Conservation (phyloP, 1,284 basidiomycete genomes). For the Cryptococcus hybrid region DNA sequence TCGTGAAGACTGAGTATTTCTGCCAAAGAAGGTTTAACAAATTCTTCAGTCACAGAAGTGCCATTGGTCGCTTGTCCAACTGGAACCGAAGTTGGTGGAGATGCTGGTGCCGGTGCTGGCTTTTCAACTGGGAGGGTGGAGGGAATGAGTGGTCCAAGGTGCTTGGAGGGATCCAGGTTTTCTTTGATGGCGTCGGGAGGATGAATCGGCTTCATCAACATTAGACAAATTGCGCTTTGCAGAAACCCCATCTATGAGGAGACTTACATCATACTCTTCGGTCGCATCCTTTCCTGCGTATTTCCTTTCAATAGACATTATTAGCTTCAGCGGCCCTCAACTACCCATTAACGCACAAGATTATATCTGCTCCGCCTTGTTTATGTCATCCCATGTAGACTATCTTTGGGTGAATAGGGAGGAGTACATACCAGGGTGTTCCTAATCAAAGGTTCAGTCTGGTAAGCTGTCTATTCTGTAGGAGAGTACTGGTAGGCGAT, state of each 20-base stretch:
- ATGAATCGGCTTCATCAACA: conserved; percentile 62
- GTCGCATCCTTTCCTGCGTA: conserved; percentile 77
- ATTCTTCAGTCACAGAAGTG: conserved; percentile 30
- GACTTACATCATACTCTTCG: conserved; percentile 65
- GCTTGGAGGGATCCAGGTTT: conserved; percentile 61
- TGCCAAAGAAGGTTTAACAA: conserved; percentile 60
- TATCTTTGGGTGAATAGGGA: not conserved
- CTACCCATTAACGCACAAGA: conserved; percentile 43
- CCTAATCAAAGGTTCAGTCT: conserved; percentile 28
- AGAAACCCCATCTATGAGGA: conserved; percentile 66
- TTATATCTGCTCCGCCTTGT: conserved; percentile 61
- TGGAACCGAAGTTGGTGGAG: conserved; percentile 44
- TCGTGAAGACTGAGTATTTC: conserved; percentile 86
- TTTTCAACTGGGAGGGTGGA: conserved; percentile 51
- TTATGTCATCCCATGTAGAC: not conserved
- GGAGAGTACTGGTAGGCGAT: not conserved
- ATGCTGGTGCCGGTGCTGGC: conserved; percentile 16
- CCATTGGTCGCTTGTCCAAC: conserved; percentile 49
- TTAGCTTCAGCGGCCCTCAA: not conserved
- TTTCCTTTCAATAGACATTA: conserved; percentile 44
- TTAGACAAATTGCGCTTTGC: conserved; percentile 77
- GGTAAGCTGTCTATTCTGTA: not conserved
- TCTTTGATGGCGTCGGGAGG: conserved; percentile 82
- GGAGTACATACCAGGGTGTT: conserved; percentile 61
- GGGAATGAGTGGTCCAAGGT: conserved; percentile 66